Base-by-base conservation (phyloP, 208 protist species). In the Trypanosoma congolense region DNA sequence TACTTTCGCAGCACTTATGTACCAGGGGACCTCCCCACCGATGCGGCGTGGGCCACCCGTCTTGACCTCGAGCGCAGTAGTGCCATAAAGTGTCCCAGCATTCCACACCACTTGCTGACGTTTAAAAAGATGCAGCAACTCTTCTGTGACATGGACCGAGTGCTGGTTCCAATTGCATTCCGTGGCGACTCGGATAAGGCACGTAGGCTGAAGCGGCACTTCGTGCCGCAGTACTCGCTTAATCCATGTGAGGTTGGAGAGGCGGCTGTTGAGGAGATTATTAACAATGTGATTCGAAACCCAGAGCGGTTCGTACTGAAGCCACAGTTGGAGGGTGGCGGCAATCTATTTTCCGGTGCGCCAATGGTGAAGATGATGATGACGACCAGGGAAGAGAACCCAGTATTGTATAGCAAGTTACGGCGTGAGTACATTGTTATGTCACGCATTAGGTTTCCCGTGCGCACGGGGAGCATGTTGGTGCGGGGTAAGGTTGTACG, bases 111-210 rank as follows among this genome's bases (percentile, higher is more conserved):
- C 54, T 77, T 98, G 6, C 75, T 95, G 44, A 97, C 94, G 12
- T 94, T 95, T 42, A 98, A 98, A 62, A 97, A 97, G 60, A 60
- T 98, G 22, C 95, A 98, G 72, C 92, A 98, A 76, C 65, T 96
- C 3, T 74, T 98, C 50, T 75, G 71, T 42, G 70, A 96, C 14
- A 44, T 75, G 41, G 64, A 73, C 12, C 62, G 61, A 29, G 79
- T 93, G 62, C 75, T 93, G 36, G 51, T 54, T 6, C 78, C 81
- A 9, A 55, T 89, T 41, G 66, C 78, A 35, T 88, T 90, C 57
- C 46, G 21, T 49, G 75, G 65, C 1, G 70, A 94, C 41, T 42
- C 40, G n/a, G 53, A 43, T 10, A 76, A 85, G 25, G 81, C 85
- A 6, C 29, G 52, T 3, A 21, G 43, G 24, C 26, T 96, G 25